Percentiles rank a stretch among this genome's conserved stretches.
Evolutionary conservation across 352 stramenopile species (phyloP).

Genomic region (Phytophthora macrochlamydospora): DNA sequence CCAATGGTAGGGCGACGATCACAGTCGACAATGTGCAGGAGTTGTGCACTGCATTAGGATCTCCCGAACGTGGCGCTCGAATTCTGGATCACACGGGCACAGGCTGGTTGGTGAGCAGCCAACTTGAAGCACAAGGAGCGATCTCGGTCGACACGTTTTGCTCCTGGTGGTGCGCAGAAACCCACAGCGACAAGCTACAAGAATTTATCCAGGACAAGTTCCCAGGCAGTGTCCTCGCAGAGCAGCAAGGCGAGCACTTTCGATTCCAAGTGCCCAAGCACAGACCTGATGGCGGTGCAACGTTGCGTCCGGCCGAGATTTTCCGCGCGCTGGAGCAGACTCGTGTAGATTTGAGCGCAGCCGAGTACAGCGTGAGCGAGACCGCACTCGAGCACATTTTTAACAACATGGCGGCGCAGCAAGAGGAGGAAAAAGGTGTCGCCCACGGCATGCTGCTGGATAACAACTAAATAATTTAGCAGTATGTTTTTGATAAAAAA

Average conservation of each 20-base stretch:
- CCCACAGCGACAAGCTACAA: conserved; percentile 39
- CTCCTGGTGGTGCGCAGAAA: conserved; percentile 62
- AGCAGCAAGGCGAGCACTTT: conserved; percentile 75
- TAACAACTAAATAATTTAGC: too few species aligned
- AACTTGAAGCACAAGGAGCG: conserved; percentile 43
- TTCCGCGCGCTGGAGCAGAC: conserved; percentile 81
- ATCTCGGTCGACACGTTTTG: conserved; percentile 59
- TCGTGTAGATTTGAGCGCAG: conserved; percentile 61
- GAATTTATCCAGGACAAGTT: conserved; percentile 53
- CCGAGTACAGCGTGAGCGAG: conserved; percentile 90
- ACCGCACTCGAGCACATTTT: conserved; percentile 94
- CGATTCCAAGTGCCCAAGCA: conserved; percentile 76
- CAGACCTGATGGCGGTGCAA: neutral
- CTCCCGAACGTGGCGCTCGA: conserved; percentile 26
- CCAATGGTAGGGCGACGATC: conserved; percentile 18
- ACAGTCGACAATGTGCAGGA: conserved; percentile 33
- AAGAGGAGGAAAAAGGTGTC: conserved; percentile 48
- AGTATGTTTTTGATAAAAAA: too few species aligned
- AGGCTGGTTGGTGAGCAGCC: conserved; percentile 46
- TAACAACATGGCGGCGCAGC: conserved; percentile 89
- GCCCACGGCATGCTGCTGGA: too few species aligned
- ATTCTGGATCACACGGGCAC: conserved; percentile 48
- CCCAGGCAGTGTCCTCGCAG: conserved; percentile 44
- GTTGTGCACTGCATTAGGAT: conserved; percentile 41
- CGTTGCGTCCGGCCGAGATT: conserved; percentile 53